Percentiles rank a stretch among this genome's conserved stretches.
Evolutionary conservation across 106 monocot genomes (phyloP).

Genomic region (Alisma plantagoaquatica): DNA sequence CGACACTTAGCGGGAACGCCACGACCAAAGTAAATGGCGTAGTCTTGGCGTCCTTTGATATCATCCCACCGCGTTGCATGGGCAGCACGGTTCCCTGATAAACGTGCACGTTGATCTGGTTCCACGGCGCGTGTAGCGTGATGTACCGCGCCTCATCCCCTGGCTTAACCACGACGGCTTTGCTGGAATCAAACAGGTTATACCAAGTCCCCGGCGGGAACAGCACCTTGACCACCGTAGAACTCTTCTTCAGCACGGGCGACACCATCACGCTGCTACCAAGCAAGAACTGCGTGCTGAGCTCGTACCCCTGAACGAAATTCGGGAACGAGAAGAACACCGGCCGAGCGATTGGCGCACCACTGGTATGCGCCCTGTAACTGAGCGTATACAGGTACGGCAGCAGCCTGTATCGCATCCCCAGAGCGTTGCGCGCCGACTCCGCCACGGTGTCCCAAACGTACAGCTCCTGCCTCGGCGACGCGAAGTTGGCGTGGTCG

Average conservation of each 20-base stretch:
- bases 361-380: constrained; percentile 62
- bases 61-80: constrained; percentile 79
- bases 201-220: constrained; percentile 95
- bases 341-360: constrained; percentile 80
- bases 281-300: constrained; percentile 86
- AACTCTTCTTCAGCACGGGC: constrained; percentile 59
- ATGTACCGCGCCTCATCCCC: constrained; percentile 40
- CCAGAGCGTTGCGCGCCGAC: constrained; percentile 83
- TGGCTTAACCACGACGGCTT: constrained; percentile 44
- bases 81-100: constrained; percentile 78
- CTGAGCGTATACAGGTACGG: constrained; percentile 85
- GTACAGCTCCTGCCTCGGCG: constrained; percentile 87
- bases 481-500: constrained; percentile 71
- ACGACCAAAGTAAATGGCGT: constrained; percentile 86
- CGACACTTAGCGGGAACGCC: constrained; percentile 41
- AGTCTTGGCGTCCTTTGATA: constrained; percentile 50
- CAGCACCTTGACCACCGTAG: constrained; percentile 48
- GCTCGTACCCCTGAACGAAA: constrained; percentile 47
- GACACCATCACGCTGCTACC: constrained; percentile 79
- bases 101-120: constrained; percentile 93
- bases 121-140: constrained; percentile 57
- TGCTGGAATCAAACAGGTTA: constrained; percentile 71
- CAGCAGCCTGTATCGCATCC: constrained; percentile 76
- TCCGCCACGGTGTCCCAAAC: constrained; percentile 82
- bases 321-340: constrained; percentile 87